These are phyloP conservation scores for Phytophthora rubi DNA, from an alignment of 352 stramenopile genomes.

Conservation along the genomic window DNA sequence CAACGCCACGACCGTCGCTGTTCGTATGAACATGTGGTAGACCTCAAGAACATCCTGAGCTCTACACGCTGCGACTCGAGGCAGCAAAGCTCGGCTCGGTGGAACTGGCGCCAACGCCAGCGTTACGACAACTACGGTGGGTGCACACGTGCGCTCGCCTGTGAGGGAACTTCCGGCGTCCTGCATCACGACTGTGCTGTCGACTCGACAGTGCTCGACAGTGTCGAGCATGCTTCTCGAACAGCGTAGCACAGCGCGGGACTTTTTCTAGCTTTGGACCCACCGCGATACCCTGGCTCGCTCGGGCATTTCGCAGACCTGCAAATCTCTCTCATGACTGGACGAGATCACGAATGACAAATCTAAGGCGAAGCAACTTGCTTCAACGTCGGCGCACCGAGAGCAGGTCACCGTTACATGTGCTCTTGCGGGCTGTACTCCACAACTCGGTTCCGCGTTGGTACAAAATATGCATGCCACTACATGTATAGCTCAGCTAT, in stretches of 20 bases:
- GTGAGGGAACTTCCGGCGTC: conserved; percentile 14
- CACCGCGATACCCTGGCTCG: conserved; percentile 1
- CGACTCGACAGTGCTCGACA: too few relatives aligned
- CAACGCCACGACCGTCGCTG: conserved; percentile 36
- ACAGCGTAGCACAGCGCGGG: conserved; percentile 15
- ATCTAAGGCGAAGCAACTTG: neutral
- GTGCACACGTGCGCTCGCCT: neutral
- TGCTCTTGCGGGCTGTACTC: neutral
- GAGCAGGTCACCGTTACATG: neutral
- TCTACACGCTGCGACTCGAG: conserved; percentile 16
- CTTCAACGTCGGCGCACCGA: neutral
- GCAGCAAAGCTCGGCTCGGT: neutral
- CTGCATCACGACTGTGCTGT: neutral
- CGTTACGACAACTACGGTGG: conserved; percentile 3
- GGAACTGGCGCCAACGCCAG: neutral
- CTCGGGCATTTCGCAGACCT: neutral
- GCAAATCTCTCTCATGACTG: neutral
- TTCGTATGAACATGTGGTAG: conserved; percentile 29
- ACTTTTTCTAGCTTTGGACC: conserved; percentile 17
- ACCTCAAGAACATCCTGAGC: conserved; percentile 14
- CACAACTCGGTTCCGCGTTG: too few relatives aligned
- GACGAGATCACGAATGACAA: neutral
- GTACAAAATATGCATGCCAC: too few relatives aligned
- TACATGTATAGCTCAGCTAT: too few relatives aligned
- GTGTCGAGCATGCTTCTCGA: conserved; percentile 10